Conservation (phyloP, 2,329 filamentous ascomycete species). For the Davidsoniella neocaledoniae region DNA sequence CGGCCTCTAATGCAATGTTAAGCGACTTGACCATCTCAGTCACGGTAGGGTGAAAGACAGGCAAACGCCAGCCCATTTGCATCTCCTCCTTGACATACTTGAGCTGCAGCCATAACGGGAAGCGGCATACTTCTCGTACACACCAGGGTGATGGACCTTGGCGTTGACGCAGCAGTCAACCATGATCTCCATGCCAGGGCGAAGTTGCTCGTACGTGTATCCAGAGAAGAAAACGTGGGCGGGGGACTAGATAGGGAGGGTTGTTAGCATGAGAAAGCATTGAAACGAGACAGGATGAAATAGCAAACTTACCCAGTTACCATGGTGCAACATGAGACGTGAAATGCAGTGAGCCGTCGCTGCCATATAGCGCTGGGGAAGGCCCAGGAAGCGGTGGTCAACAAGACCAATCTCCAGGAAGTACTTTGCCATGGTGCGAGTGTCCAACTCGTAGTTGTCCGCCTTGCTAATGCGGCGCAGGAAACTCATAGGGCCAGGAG, state of each 20-base stretch:
- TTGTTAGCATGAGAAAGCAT: neutral
- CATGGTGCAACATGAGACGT: conserved; percentile 75
- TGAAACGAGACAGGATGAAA: conserved; percentile 2
- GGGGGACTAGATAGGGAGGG: conserved; percentile 37
- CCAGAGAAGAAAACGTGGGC: conserved; percentile 84
- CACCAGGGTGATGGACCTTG: conserved; percentile 63
- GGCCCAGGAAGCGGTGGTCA: conserved; percentile 92
- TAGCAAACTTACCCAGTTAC: conserved; percentile 61
- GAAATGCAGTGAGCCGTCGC: conserved; percentile 88
- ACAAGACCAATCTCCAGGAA: conserved; percentile 93
- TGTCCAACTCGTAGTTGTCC: conserved; percentile 93
- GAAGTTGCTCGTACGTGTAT: conserved; percentile 76
- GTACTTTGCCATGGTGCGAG: conserved; percentile 89
- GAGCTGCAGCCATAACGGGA: conserved; percentile 71
- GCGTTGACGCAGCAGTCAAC: conserved; percentile 77
- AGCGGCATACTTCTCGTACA: conserved; percentile 85
- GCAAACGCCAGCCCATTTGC: conserved; percentile 37
- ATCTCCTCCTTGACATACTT: conserved; percentile 64
- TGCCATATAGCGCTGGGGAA: conserved; percentile 75
- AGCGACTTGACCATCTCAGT: conserved; percentile 9
- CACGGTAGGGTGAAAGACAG: conserved; percentile 15
- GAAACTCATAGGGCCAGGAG: conserved; percentile 99
- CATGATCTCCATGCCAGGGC: conserved; percentile 59
- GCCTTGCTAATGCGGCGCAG: conserved; percentile 93
- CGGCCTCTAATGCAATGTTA: neutral